Conservation (phyloP, 768 basidiomycete genomes). For the Pleurotus djamor region DNA sequence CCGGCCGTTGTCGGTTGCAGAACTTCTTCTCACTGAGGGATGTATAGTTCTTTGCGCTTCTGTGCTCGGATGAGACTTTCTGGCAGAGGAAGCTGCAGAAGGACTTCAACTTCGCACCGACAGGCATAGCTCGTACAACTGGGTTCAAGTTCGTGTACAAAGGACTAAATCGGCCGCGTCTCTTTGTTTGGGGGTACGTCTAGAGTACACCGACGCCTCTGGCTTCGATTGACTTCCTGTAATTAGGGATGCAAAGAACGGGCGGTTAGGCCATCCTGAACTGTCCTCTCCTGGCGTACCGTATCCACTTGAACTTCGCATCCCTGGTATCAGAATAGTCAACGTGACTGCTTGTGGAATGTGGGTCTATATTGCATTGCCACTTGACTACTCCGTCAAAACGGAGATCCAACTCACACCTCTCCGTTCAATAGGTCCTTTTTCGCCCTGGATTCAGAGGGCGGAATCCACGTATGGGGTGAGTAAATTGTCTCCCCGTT, state of each 20-base stretch:
- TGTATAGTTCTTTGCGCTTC: constrained; percentile 48
- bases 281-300: constrained; percentile 46
- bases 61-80: constrained; percentile 71
- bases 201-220: neutral
- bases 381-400: neutral
- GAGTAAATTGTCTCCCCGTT: constrained; percentile 12
- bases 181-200: constrained; percentile 52
- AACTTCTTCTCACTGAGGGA: neutral
- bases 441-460: constrained; percentile 78
- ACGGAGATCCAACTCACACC: constrained; percentile 1
- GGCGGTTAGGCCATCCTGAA: constrained; percentile 57
- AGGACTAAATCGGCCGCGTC: constrained; percentile 55
- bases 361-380: constrained; percentile 37
- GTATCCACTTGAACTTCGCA: constrained; percentile 59
- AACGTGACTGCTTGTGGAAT: constrained; percentile 80
- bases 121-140: constrained; percentile 66
- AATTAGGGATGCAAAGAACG: constrained; percentile 55
- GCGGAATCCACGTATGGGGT: constrained; percentile 84
- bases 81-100: constrained; percentile 69
- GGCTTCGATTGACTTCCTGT: neutral
- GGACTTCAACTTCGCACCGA: constrained; percentile 80
- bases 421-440: constrained; percentile 60
- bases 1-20: too few species aligned
- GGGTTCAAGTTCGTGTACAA: constrained; percentile 84
- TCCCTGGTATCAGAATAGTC: constrained; percentile 66